phyloP scores from a whole-genome alignment of 2,329 filamentous ascomycete genomes.

The Venturia effusa region DNA sequence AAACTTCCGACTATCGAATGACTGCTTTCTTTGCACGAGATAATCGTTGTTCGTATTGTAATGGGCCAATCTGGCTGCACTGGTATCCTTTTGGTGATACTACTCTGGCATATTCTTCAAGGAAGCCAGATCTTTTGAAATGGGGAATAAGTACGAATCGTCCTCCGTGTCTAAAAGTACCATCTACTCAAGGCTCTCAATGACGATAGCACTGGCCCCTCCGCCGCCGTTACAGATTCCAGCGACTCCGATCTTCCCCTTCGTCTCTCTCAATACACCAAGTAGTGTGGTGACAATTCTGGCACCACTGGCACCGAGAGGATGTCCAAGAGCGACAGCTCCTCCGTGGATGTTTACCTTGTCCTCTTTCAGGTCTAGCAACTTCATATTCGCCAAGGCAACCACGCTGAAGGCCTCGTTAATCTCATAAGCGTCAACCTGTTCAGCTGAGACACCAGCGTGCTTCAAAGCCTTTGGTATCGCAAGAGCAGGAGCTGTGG shows the following conservation, averaged over 20 bases:
- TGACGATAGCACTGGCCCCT: conserved; percentile 84
- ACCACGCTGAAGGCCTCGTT: conserved; percentile 99
- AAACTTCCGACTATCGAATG: too few species aligned
- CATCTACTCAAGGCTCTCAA: conserved; percentile 43
- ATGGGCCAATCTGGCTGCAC: neutral
- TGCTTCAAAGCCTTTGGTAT: conserved; percentile 97
- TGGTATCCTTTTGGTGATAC: neutral
- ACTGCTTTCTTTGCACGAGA: too few species aligned
- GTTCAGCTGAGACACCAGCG: conserved; percentile 65
- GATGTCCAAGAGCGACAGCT: conserved; percentile 90
- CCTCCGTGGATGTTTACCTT: conserved; percentile 95
- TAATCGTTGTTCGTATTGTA: too few species aligned
- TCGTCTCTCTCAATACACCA: conserved; percentile 79
- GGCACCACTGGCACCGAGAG: conserved; percentile 85
- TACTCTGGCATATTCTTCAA: neutral
- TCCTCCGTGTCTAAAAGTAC: neutral
- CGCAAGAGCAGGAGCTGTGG: conserved; percentile 81
- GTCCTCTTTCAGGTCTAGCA: conserved; percentile 65
- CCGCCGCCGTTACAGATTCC: conserved; percentile 98
- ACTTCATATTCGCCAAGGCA: conserved; percentile 89
- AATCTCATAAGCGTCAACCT: conserved; percentile 93
- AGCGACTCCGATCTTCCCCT: conserved; percentile 84
- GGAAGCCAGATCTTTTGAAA: neutral
- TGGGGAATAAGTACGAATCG: neutral
- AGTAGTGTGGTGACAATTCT: conserved; percentile 86